These are phyloP conservation scores for Scytalidium lignicola DNA, from an alignment of 2,329 filamentous ascomycete species.

Conservation along the genomic window DNA sequence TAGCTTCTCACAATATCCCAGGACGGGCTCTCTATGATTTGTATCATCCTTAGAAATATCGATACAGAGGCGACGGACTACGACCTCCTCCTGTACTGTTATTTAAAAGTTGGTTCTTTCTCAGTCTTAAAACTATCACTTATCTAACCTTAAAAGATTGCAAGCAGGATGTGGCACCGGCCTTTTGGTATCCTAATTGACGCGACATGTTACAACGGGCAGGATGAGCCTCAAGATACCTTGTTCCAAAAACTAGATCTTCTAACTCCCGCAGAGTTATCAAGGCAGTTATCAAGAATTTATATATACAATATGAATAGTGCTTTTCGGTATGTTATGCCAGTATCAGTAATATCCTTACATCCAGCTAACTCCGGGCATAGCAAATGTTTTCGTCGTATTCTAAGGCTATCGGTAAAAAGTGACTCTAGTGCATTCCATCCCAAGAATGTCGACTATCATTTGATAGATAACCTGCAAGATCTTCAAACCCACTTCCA, in stretches of 20 bases:
- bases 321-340: slow-evolving; percentile 58
- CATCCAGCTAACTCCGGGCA: slow-evolving; percentile 22
- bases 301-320: slow-evolving; percentile 74
- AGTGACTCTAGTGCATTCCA: slow-evolving; percentile 57
- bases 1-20: slow-evolving; percentile 22
- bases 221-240: slow-evolving; percentile 60
- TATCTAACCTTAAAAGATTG: slow-evolving; percentile 42
- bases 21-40: slow-evolving; percentile 65
- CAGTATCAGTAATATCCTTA: slow-evolving; percentile 38
- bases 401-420: slow-evolving; percentile 57
- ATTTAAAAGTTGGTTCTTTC: slow-evolving; percentile 50
- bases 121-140: background rate
- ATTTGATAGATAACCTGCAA: slow-evolving; percentile 59
- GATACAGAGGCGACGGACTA: slow-evolving; percentile 61
- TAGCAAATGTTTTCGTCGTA: slow-evolving; percentile 59
- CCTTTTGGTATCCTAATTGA: slow-evolving; percentile 65
- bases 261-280: slow-evolving; percentile 57
- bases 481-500: slow-evolving; percentile 64
- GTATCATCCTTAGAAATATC: slow-evolving; percentile 63
- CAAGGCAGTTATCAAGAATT: slow-evolving; percentile 52
- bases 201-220: slow-evolving; percentile 65
- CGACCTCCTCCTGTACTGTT: slow-evolving; percentile 62
- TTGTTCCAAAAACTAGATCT: slow-evolving; percentile 59
- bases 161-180: slow-evolving; percentile 64
- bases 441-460: slow-evolving; percentile 60